These are phyloP conservation scores for Fusarium secorum DNA, from an alignment of 2,329 filamentous ascomycete species.

Conservation along the genomic window DNA sequence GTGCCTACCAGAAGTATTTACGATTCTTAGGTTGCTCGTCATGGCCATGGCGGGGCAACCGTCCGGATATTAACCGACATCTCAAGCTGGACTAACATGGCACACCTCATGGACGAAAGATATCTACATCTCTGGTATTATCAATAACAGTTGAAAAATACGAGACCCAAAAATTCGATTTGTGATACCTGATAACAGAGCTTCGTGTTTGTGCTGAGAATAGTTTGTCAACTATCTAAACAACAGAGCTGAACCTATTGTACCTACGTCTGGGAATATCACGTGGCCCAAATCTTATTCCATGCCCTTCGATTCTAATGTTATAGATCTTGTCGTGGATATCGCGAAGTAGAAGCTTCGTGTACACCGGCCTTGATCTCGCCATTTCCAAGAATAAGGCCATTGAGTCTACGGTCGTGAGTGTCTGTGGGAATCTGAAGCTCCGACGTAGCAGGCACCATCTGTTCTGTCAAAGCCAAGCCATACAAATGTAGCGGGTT, in stretches of 20 bases:
- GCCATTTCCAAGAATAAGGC: conserved; percentile 76
- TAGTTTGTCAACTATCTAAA: background rate
- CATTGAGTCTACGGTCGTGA: conserved; percentile 82
- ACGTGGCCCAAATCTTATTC: background rate
- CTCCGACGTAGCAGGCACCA: conserved; percentile 66
- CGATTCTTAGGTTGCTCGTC: background rate
- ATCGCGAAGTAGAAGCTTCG: conserved; percentile 52
- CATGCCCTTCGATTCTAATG: background rate
- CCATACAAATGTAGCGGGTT: conserved; percentile 68
- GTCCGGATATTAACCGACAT: conserved; percentile 14
- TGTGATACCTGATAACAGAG: background rate
- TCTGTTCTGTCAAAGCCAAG: conserved; percentile 85
- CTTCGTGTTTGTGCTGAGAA: background rate
- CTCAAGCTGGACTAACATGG: background rate
- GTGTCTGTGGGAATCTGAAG: conserved; percentile 76
- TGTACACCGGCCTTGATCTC: conserved; percentile 53
- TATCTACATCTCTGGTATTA: background rate
- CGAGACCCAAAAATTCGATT: background rate
- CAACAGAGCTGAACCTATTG: background rate
- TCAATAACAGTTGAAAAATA: background rate
- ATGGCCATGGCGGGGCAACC: conserved; percentile 45
- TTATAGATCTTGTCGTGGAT: conserved; percentile 19
- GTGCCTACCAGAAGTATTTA: background rate
- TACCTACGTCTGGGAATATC: background rate
- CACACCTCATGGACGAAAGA: background rate